Evolutionary conservation across 1,139 yeast genomes (phyloP), one percentile per base, ranked within the genome.

Genomic region (Geotrichum klebahnii): DNA sequence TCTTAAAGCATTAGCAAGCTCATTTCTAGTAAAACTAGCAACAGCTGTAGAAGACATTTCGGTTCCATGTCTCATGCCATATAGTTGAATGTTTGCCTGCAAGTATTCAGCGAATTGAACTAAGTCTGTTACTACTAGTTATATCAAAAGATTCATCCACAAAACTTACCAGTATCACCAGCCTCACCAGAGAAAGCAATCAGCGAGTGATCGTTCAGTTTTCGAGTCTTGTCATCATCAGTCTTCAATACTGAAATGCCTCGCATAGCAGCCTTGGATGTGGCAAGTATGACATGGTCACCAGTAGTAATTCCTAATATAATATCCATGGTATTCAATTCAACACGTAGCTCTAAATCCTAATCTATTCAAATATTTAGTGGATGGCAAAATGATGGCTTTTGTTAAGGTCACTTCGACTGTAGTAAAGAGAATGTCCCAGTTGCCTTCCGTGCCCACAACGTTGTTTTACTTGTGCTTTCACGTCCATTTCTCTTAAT

Each of bases 181-280:
- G 97, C 78, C 67, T 92, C 98, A 51, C 99, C 99, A 3, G 96
- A 84, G 71, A 73, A 90, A 46, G 97, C 96, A 73, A 92, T 77
- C 60, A 90, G 74, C 54, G 87, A 79, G 65, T 85, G 94, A 45
- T 81, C 77, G 61, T 87, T 87, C 59, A 92, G 75, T 44, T 69
- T 71, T 57, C 94, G 73, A 10, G 97, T 90, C 71, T 92, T 92
- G 69, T 88, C 96, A 68, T 92, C 98, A 45, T 79, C 78, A 46
- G 80, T 83, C 65, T 90, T 90, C 61, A 92, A 74, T 42, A 92
- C 80, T 9, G 97, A 85, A 56, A 94, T 89, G 53, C 98, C 98
- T 63, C 98, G 79, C 16, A 96, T 87, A 51, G 84, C 87, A 3
- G 97, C 96, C 67, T 85, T 88, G 19, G 97, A 89, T 16, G 97